Evolutionary conservation across 176 grass and related monocot species (phyloP).

Genomic region (Bolboschoenus planiculmis): DNA sequence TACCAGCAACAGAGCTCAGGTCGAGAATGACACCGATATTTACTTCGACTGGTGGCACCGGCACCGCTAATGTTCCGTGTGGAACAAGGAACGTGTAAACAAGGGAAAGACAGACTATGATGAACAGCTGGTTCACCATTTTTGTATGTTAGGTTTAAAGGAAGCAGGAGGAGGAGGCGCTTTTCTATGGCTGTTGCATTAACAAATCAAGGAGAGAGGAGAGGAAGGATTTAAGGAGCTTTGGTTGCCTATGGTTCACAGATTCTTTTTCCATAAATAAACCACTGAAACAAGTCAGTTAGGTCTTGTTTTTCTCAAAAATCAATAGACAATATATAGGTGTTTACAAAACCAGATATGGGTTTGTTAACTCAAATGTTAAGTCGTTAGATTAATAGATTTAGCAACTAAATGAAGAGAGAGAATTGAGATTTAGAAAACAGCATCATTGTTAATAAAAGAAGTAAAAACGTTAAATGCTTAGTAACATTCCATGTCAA

Average conservation of each 20-base stretch:
- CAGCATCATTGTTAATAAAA: no score
- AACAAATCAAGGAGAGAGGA: neutral
- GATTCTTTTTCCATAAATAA: neutral
- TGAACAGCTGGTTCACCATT: neutral
- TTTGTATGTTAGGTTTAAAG: neutral
- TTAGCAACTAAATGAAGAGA: no score
- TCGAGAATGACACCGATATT: slow-evolving; percentile 1
- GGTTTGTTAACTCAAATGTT: no score
- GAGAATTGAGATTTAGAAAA: no score
- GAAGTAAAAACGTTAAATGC: no score
- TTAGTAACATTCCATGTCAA: no score
- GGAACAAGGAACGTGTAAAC: neutral
- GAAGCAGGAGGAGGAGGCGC: neutral
- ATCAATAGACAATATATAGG: no score
- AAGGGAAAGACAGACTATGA: neutral
- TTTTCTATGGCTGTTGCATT: neutral
- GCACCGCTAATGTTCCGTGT: neutral
- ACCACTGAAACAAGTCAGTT: neutral
- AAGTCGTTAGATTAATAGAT: no score
- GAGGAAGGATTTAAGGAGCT: neutral
- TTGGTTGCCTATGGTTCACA: neutral
- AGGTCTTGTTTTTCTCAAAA: no score
- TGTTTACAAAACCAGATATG: no score
- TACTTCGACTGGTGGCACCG: neutral
- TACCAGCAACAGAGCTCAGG: slow-evolving; percentile 1